Evolutionary conservation across 2,329 filamentous ascomycete species (phyloP).

Genomic region (Epichloe sibirici): DNA sequence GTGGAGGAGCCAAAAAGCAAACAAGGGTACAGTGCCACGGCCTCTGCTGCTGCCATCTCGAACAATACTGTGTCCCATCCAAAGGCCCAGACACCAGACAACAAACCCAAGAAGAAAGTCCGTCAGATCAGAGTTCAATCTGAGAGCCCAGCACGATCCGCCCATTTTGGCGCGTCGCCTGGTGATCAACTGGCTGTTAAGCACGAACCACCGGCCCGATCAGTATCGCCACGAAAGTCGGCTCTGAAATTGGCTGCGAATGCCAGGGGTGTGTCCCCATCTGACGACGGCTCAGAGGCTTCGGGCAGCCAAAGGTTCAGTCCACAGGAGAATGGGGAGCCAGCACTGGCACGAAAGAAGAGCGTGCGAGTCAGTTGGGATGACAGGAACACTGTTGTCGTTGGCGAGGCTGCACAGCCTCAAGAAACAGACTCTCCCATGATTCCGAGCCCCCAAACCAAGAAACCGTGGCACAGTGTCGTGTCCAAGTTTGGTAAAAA

Average conservation of each 20-base stretch:
- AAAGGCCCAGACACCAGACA: neutral
- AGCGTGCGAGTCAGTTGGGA: constrained; percentile 68
- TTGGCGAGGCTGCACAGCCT: constrained; percentile 33
- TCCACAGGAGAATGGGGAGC: constrained; percentile 23
- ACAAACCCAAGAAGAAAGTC: constrained; percentile 7
- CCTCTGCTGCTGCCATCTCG: constrained; percentile 21
- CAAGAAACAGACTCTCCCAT: constrained; percentile 28
- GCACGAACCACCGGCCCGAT: constrained; percentile 58
- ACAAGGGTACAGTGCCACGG: constrained; percentile 4
- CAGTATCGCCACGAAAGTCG: constrained; percentile 65
- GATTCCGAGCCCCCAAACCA: constrained; percentile 23
- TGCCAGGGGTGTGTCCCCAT: constrained; percentile 38
- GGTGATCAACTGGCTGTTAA: constrained; percentile 42
- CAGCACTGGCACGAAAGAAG: constrained; percentile 41
- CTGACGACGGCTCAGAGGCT: constrained; percentile 34
- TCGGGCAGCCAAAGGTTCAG: constrained; percentile 18
- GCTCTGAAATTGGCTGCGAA: constrained; percentile 55
- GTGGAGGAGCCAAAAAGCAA: constrained; percentile 12
- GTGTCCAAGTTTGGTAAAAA: constrained; percentile 38
- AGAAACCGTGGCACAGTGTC: constrained; percentile 39
- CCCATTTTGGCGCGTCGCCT: constrained; percentile 49
- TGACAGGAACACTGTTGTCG: constrained; percentile 45
- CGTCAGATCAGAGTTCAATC: constrained; percentile 29
- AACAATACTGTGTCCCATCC: neutral
- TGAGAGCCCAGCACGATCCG: constrained; percentile 52